phyloP scores from a whole-genome alignment of 1,284 basidiomycete genomes.

The Irpex sp. region DNA sequence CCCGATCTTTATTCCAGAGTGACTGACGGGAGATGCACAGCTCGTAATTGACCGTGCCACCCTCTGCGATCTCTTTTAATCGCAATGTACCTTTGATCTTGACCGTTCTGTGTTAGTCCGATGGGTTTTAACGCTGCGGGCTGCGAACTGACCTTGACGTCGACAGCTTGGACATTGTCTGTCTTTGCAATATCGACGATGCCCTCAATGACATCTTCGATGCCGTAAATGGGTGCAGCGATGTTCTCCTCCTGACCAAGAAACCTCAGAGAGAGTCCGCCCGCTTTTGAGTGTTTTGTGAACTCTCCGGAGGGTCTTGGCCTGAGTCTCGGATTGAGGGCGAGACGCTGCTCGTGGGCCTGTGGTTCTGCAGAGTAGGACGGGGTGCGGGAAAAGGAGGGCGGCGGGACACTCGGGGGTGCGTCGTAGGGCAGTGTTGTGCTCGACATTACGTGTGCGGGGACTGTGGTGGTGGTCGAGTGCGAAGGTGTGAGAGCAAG shows the following conservation, averaged over 20 bases:
- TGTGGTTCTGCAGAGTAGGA: slow-evolving; percentile 44
- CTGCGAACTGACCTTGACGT: slow-evolving; percentile 48
- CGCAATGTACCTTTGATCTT: slow-evolving; percentile 59
- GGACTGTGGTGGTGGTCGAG: not conserved
- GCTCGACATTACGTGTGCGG: slow-evolving; percentile 27
- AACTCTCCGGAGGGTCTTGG: slow-evolving; percentile 43
- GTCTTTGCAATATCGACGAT: slow-evolving; percentile 51
- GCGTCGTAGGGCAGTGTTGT: slow-evolving; percentile 30
- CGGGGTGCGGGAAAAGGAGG: slow-evolving; percentile 21
- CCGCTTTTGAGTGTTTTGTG: slow-evolving; percentile 57
- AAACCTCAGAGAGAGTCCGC: slow-evolving; percentile 48
- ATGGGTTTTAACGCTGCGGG: not conserved
- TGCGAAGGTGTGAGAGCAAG: not conserved
- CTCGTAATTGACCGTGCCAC: slow-evolving; percentile 48
- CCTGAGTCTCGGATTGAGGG: slow-evolving; percentile 32
- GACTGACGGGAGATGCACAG: slow-evolving; percentile 48
- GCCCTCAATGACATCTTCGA: slow-evolving; percentile 51
- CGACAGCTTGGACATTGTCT: slow-evolving; percentile 55
- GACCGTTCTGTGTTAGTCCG: not conserved
- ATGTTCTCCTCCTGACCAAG: slow-evolving; percentile 46
- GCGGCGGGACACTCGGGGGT: slow-evolving; percentile 6
- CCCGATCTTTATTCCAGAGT: slow-evolving; percentile 54
- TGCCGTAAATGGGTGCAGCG: slow-evolving; percentile 54
- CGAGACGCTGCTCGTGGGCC: slow-evolving; percentile 48
- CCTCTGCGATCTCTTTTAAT: slow-evolving; percentile 63